Percentiles rank a stretch among this genome's conserved stretches.
phyloP scores from a whole-genome alignment of 2,329 filamentous ascomycete genomes.

The Xylaria sp. region DNA sequence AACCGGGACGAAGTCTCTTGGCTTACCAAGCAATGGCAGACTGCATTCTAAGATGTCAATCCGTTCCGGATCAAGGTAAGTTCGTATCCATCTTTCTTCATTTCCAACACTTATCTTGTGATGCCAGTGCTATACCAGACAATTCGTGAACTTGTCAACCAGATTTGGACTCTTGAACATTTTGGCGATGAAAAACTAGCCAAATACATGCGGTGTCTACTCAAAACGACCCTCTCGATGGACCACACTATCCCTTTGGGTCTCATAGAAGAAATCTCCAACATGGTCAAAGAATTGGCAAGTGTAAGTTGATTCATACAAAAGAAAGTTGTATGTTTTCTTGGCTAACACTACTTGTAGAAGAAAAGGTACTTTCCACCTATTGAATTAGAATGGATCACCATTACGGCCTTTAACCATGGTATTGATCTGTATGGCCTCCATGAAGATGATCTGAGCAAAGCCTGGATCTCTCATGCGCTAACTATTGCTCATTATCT shows the following conservation, averaged over 20 bases:
- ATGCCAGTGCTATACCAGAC: slow-evolving; percentile 61
- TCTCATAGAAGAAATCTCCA: slow-evolving; percentile 72
- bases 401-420: slow-evolving; percentile 75
- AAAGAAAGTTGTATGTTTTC: neutral
- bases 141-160: slow-evolving; percentile 76
- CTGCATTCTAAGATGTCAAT: slow-evolving; percentile 65
- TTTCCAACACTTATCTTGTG: neutral
- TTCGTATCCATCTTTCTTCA: neutral
- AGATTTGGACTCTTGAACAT: slow-evolving; percentile 67
- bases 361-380: slow-evolving; percentile 66
- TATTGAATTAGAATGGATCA: slow-evolving; percentile 81
- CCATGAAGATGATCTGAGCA: slow-evolving; percentile 65
- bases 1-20: slow-evolving; percentile 56
- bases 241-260: slow-evolving; percentile 67
- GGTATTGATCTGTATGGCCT: slow-evolving; percentile 72
- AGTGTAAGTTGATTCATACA: slow-evolving; percentile 53
- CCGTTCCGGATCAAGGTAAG: slow-evolving; percentile 63
- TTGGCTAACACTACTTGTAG: slow-evolving; percentile 43
- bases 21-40: slow-evolving; percentile 75
- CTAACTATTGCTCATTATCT: slow-evolving; percentile 70
- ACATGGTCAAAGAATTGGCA: slow-evolving; percentile 62
- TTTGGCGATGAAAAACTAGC: slow-evolving; percentile 71
- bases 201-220: slow-evolving; percentile 82
- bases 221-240: slow-evolving; percentile 72
- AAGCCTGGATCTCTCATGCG: slow-evolving; percentile 71